Evolutionary conservation across 441 rosid genomes (phyloP).

Genomic region (Daphne laureola): DNA sequence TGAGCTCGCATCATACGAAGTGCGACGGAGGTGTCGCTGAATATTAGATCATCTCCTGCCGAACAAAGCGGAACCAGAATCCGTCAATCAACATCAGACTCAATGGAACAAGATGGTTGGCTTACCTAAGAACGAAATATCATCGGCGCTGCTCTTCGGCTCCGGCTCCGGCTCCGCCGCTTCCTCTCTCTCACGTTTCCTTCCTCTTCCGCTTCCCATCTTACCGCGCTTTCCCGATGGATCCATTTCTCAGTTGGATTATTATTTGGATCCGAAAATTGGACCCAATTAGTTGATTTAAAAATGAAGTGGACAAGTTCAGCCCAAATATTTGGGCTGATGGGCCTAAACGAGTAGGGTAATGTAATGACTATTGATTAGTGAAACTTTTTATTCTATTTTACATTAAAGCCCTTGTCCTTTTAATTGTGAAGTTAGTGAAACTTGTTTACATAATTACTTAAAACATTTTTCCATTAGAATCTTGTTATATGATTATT

Average conservation of each 20-base stretch:
- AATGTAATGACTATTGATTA: too few species aligned
- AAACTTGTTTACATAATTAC: too few species aligned
- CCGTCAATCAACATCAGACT: not conserved
- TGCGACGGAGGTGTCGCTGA: slow-evolving; percentile 71
- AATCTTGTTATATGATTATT: too few species aligned
- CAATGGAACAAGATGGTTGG: not conserved
- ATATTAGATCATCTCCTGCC: slow-evolving; percentile 63
- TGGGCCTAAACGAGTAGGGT: too few species aligned
- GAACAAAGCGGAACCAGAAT: not conserved
- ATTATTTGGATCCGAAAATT: not conserved
- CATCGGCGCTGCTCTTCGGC: slow-evolving; percentile 21
- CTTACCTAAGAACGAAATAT: slow-evolving; percentile 35
- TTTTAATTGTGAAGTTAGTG: too few species aligned
- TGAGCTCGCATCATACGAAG: slow-evolving; percentile 87
- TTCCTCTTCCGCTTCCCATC: slow-evolving; percentile 18
- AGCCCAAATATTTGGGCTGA: too few species aligned
- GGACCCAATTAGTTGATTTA: not conserved
- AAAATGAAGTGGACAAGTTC: not conserved
- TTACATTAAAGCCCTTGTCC: too few species aligned
- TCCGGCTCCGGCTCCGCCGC: slow-evolving; percentile 19
- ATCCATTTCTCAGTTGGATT: not conserved
- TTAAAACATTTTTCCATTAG: too few species aligned
- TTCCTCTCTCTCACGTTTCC: slow-evolving; percentile 36
- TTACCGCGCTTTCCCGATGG: too few species aligned
- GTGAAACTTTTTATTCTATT: too few species aligned